Percentiles rank a stretch among this genome's conserved stretches.
These are phyloP conservation scores for Sporothrix mexicana DNA, from an alignment of 2,329 filamentous ascomycete species.

Conservation along the genomic window DNA sequence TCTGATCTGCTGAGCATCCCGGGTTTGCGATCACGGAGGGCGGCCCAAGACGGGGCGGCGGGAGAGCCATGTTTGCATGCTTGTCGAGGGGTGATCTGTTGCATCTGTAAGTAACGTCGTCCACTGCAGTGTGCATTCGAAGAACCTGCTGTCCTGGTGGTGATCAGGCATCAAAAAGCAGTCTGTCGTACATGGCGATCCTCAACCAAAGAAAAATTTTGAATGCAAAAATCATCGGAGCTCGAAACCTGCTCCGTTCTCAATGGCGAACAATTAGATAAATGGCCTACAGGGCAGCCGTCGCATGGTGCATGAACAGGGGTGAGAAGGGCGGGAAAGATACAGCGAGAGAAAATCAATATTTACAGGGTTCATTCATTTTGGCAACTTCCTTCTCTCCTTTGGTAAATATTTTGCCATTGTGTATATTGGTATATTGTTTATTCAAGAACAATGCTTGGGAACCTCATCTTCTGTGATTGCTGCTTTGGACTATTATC, in stretches of 20 bases:
- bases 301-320: not conserved
- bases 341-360: not conserved
- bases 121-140: not conserved
- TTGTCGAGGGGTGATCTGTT: not conserved
- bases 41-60: constrained; percentile 12
- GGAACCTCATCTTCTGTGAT: not conserved
- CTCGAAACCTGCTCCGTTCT: not conserved
- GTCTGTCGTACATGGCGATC: constrained; percentile 25
- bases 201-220: constrained; percentile 4
- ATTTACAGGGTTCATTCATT: not conserved
- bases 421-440: not conserved
- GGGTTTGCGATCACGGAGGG: constrained; percentile 20
- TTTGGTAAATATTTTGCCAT: not conserved
- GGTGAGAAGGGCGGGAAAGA: not conserved
- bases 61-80: not conserved
- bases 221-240: not conserved
- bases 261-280: not conserved
- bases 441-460: not conserved
- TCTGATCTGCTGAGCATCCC: constrained; percentile 37
- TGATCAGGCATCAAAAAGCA: constrained; percentile 23
- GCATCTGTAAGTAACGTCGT: not conserved
- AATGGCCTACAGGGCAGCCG: not conserved
- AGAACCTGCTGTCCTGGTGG: not conserved
- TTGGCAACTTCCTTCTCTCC: not conserved
- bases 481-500: not conserved